A percentile compares a stretch with the other conserved stretches of the same genome.
Evolutionary conservation across 208 protist species (phyloP).

Genomic region (Trypanosomatidae sp.): DNA sequence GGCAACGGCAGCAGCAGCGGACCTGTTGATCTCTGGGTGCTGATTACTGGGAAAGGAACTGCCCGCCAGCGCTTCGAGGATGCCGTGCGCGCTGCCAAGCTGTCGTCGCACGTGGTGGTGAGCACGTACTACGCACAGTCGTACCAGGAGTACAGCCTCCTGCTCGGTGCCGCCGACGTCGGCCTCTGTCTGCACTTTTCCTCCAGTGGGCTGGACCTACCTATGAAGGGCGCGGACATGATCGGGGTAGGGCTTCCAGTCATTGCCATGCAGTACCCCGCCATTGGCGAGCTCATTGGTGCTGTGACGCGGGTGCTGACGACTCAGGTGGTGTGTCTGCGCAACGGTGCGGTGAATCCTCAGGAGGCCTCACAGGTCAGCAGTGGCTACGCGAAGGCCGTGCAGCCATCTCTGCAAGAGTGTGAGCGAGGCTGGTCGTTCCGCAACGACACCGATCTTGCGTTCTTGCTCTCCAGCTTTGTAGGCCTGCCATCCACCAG

Average conservation of each 20-base stretch:
- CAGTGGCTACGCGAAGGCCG: not conserved
- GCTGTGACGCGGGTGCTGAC: constrained; percentile 26
- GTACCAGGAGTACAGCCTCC: constrained; percentile 92
- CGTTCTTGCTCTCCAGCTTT: constrained; percentile 43
- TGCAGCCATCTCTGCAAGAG: constrained; percentile 29
- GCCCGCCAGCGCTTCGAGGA: constrained; percentile 65
- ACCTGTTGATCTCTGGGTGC: constrained; percentile 56
- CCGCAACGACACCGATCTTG: constrained; percentile 48
- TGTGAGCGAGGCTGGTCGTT: constrained; percentile 74
- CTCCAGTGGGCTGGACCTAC: constrained; percentile 95
- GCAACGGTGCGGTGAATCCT: not conserved
- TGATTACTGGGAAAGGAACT: constrained; percentile 81
- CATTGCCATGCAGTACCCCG: constrained; percentile 83
- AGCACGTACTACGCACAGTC: constrained; percentile 92
- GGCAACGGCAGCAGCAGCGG: constrained; percentile 23
- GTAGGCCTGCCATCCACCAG: constrained; percentile 27
- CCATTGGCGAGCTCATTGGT: constrained; percentile 91
- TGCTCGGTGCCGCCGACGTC: constrained; percentile 91
- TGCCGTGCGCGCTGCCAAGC: constrained; percentile 41
- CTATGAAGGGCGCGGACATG: constrained; percentile 99
- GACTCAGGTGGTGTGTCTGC: constrained; percentile 24
- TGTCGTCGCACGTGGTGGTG: constrained; percentile 73
- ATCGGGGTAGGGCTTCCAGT: constrained; percentile 94
- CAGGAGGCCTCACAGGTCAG: constrained; percentile 14
- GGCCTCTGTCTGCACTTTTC: constrained; percentile 96